Evolutionary conservation across 495 filamentous ascomycete species (phyloP).

Genomic region (Penicillium parvum): DNA sequence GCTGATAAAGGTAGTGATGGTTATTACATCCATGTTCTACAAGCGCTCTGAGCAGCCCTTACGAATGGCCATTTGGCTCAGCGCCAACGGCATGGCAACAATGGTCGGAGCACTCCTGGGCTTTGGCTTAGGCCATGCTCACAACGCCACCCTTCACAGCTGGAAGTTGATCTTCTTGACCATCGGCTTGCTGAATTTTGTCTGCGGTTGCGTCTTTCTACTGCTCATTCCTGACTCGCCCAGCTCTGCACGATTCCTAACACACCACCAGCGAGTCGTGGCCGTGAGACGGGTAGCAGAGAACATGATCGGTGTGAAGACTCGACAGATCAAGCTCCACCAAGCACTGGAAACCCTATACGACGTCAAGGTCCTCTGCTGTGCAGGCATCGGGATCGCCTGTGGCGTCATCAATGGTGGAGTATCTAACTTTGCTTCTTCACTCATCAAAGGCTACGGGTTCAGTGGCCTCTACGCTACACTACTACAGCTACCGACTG

Average conservation of each 20-base stretch:
- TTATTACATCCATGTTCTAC: constrained; percentile 67
- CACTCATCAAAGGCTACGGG: constrained; percentile 44
- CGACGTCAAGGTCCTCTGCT: constrained; percentile 38
- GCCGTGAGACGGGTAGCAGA: constrained; percentile 40
- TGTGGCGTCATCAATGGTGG: constrained; percentile 45
- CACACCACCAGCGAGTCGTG: constrained; percentile 39
- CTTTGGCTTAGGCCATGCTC: constrained; percentile 50
- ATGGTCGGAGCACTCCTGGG: constrained; percentile 51
- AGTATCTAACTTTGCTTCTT: constrained; percentile 42
- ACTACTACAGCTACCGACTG: constrained; percentile 43
- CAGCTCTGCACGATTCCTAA: constrained; percentile 35
- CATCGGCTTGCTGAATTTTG: constrained; percentile 47
- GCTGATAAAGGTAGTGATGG: constrained; percentile 25
- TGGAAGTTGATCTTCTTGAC: constrained; percentile 57
- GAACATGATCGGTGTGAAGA: constrained; percentile 51
- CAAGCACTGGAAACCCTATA: constrained; percentile 37
- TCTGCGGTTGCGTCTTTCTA: constrained; percentile 39
- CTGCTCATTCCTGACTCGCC: constrained; percentile 42
- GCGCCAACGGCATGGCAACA: constrained; percentile 55
- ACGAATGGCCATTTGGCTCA: constrained; percentile 60
- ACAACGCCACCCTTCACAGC: constrained; percentile 34
- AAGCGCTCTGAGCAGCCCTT: constrained; percentile 60
- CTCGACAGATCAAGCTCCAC: constrained; percentile 28
- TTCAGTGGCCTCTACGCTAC: constrained; percentile 37
- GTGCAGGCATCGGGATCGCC: constrained; percentile 31